Evolutionary conservation across 805 yeast species (phyloP).

Genomic region (Metschnikowia lachancei): DNA sequence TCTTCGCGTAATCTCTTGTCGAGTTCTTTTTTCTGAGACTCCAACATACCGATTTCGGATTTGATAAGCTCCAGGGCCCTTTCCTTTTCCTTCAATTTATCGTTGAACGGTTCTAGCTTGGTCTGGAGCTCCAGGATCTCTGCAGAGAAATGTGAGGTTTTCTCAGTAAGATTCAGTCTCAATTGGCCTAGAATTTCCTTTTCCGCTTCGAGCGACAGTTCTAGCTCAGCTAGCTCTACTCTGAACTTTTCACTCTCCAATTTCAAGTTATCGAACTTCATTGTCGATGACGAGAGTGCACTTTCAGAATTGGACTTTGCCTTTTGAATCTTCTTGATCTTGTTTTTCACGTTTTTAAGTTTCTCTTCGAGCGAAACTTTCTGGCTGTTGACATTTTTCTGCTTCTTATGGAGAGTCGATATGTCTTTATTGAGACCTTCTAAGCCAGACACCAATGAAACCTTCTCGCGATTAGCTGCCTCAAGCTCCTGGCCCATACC

Average conservation of each 20-base stretch:
- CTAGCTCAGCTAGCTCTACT: conserved; percentile 45
- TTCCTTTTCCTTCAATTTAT: conserved; percentile 58
- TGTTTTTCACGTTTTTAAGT: conserved; percentile 59
- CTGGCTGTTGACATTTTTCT: conserved; percentile 41
- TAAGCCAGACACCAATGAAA: conserved; percentile 15
- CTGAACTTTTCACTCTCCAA: conserved; percentile 45
- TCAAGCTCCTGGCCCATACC: conserved; percentile 30
- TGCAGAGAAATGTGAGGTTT: conserved; percentile 65
- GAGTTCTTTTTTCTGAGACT: conserved; percentile 43
- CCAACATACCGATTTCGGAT: conserved; percentile 60
- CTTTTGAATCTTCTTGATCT: conserved; percentile 58
- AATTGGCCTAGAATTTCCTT: conserved; percentile 58
- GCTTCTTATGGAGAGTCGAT: conserved; percentile 24
- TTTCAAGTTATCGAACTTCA: conserved; percentile 45
- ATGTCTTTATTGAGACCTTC: conserved; percentile 22
- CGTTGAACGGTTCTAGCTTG: conserved; percentile 81
- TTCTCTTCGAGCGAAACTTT: conserved; percentile 75
- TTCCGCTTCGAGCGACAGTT: conserved; percentile 49
- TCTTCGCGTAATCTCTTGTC: conserved; percentile 45
- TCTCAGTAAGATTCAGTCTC: conserved; percentile 63
- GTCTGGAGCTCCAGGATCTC: conserved; percentile 63
- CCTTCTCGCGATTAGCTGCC: conserved; percentile 35
- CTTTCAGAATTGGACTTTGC: conserved; percentile 47
- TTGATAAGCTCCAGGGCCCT: conserved; percentile 63
- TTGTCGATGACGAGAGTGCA: conserved; percentile 43